A percentile compares a stretch with the other conserved stretches of the same genome.
phyloP scores from a whole-genome alignment of 2,329 filamentous ascomycete genomes.

The Nemania sp. region DNA sequence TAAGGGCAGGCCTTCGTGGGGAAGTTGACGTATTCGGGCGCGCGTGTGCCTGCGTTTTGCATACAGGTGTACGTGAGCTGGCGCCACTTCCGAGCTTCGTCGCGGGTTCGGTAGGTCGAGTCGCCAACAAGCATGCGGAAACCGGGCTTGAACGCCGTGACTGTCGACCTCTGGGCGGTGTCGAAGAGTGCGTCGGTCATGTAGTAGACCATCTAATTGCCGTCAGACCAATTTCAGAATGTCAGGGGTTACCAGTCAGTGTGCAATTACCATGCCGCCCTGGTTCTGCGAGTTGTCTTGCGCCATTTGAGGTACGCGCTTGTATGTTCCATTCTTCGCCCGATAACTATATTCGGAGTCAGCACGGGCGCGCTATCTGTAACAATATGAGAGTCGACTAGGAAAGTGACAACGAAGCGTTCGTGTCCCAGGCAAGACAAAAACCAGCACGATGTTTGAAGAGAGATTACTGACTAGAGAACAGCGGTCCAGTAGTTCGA shows the following conservation, averaged over 20 bases:
- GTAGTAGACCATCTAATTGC: constrained; percentile 48
- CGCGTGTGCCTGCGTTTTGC: constrained; percentile 43
- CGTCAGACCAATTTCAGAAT: constrained; percentile 5
- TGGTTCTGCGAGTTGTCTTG: constrained; percentile 46
- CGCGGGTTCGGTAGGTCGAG: constrained; percentile 40
- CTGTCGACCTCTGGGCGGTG: constrained; percentile 42
- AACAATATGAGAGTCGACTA: too few species aligned
- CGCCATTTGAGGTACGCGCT: constrained; percentile 45
- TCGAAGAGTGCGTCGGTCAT: constrained; percentile 47
- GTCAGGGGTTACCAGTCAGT: background rate
- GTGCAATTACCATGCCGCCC: constrained; percentile 44
- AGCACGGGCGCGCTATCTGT: too few species aligned
- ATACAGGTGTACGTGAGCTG: constrained; percentile 47
- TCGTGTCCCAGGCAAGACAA: too few species aligned
- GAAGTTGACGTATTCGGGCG: constrained; percentile 45
- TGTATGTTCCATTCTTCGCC: constrained; percentile 46
- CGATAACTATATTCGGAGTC: constrained; percentile 36
- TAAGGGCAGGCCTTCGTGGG: constrained; percentile 44
- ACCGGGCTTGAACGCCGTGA: constrained; percentile 51
- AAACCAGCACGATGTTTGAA: too few species aligned
- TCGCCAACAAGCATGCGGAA: constrained; percentile 54
- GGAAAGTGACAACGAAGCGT: too few species aligned
- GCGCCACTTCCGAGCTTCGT: constrained; percentile 43
- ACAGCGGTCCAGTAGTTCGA: constrained; percentile 39
- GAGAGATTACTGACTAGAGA: constrained; percentile 29